Base-by-base conservation (phyloP, 164 flowering plant species). In the Cinnamomum chago region DNA sequence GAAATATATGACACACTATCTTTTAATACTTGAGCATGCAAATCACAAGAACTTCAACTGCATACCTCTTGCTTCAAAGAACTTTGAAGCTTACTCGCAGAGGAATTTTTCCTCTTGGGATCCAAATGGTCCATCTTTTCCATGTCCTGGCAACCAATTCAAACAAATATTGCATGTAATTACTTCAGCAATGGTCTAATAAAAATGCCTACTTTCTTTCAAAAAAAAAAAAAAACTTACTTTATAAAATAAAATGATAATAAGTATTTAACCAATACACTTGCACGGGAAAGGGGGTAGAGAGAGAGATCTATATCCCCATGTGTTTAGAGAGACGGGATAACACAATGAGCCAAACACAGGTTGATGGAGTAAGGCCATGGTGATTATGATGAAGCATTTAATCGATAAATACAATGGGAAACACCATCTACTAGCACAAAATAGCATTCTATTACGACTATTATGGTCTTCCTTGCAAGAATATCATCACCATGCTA, bases 51-150 rank as follows among this genome's bases (percentile, higher is more conserved):
- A 70, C 33, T 75, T 72, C 23, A 68, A 71, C 58, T 66, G 67
- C 81, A 71, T 85, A 95, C 99, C 95, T 95, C 97, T 85, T 88
- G 89, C 85, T 90, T 88, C 84, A 91, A 78, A 75, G 87, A 88
- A 76, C 70, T 78, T 25, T 85, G 90, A 14, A 83, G 82, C 68
- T 80, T 82, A 50, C 75, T 72, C 18, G 68, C 78, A 23, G 88
- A 88, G 71, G 79, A 86, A 50, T 74, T 73, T 62, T 82, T 83
- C 77, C 79, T 83, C 73, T 80, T 82, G 73, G 76, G 22, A 73
- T 78, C 80, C 20, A 25, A 50, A 69, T 47, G 5, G 60, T 77
- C 79, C 65, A 79, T 74, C 66, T 76, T 80, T 71, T 73, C 84
- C 82, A 77, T 81, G 73, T 83, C 90, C 98, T 91, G 81, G 50